A percentile compares a stretch with the other conserved stretches of the same genome.
phyloP scores from a whole-genome alignment of 2,329 filamentous ascomycete species.

The Ceratocystiopsis minuta region DNA sequence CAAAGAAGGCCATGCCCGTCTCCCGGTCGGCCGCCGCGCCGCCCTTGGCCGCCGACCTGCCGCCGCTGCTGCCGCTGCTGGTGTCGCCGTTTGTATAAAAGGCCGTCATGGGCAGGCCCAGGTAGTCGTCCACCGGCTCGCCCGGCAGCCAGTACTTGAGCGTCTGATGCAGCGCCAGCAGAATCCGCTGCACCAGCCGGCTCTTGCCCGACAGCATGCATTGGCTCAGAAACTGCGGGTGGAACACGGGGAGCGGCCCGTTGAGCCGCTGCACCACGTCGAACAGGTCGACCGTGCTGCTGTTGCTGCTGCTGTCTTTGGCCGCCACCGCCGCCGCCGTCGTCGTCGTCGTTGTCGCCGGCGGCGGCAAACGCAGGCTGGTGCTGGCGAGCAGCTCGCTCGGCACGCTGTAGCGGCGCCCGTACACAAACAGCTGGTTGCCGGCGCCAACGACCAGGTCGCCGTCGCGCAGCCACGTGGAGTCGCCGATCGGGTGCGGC shows the following conservation, averaged over 20 bases:
- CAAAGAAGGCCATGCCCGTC: constrained; percentile 18
- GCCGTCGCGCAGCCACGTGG: constrained; percentile 74
- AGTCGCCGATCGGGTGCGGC: constrained; percentile 81
- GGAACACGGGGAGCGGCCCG: constrained; percentile 73
- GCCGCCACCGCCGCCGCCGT: too few species aligned
- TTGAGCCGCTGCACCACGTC: constrained; percentile 71
- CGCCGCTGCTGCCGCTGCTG: not conserved
- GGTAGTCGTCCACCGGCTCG: constrained; percentile 60
- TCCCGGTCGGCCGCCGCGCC: not conserved
- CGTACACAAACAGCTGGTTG: constrained; percentile 77
- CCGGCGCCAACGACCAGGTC: constrained; percentile 76
- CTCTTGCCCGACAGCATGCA: constrained; percentile 70
- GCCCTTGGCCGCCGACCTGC: not conserved
- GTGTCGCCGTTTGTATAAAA: constrained; percentile 27
- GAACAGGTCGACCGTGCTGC: constrained; percentile 41
- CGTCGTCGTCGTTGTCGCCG: constrained; percentile 25
- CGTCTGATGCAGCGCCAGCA: constrained; percentile 54
- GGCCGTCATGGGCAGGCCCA: constrained; percentile 46
- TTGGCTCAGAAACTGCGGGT: constrained; percentile 78
- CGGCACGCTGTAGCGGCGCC: constrained; percentile 50
- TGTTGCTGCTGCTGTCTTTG: too few species aligned
- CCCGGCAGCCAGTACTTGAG: constrained; percentile 73
- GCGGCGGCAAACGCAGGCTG: constrained; percentile 27
- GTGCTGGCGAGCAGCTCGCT: constrained; percentile 39
- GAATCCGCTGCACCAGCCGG: constrained; percentile 49